Evolutionary conservation across 2,329 filamentous ascomycete genomes (phyloP), one percentile per base, ranked within the genome.

Genomic region (Phoma sp.): DNA sequence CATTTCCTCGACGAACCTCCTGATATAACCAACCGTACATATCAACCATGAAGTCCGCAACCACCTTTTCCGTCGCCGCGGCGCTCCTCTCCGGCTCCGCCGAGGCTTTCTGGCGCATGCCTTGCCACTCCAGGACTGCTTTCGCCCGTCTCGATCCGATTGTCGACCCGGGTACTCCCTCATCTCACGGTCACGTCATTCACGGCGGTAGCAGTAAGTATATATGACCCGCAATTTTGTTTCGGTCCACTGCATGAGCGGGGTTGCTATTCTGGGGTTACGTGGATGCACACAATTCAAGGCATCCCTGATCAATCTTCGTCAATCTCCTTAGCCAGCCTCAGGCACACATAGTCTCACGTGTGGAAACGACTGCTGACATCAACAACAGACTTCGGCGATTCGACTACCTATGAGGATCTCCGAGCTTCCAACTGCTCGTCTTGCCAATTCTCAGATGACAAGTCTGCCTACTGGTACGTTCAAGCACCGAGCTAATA

Each of bases 51-150:
- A 72, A 69, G 65, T 70, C 67, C 20, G 48, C 64, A 45, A 56
- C 69, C 26, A 55, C 60, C 17, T 49, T 74, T 42, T 65, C 67
- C 12, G 62, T 65, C 36, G 64, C 69, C 15, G 66, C 64, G 33
- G 70, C 66, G 50, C 56, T 72, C 14, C 65, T 79, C 15, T 66
- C 73, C 14, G 69, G 71, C 40, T 66, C 71, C 20, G 68, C 85
- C 36, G 85, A 89, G 64, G 87, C 87, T 47, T 89, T 91, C 69
- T 83, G 90, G 70, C 86, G 83, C 66, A 91, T 91, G 80, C 84
- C 85, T 69, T 87, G 87, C 67, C 80, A 85, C 61, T 81, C 83
- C 34, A 83, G 87, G 65, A 80, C 87, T 62, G 83, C 83, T 42
- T 78, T 81, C 42, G 84, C 83, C 62, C 85, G 83, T 47, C 75